Evolutionary conservation across 2,329 filamentous ascomycete species (phyloP).

Genomic region (Verticillium zaregamsianum): DNA sequence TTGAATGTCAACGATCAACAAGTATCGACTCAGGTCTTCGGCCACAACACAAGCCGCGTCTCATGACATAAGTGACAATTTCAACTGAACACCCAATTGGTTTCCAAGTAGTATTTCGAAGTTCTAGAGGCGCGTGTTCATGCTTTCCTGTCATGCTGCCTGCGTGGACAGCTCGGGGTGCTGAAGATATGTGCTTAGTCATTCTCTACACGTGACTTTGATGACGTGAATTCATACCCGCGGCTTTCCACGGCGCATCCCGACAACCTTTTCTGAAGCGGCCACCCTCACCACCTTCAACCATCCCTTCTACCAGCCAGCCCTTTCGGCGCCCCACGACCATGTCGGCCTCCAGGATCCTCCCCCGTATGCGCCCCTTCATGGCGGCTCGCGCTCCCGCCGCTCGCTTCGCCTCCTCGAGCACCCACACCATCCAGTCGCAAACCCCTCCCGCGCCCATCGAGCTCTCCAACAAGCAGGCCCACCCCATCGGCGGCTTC

Average conservation of each 20-base stretch:
- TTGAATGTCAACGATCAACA: background rate
- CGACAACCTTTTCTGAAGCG: background rate
- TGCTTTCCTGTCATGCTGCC: background rate
- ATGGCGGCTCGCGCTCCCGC: constrained; percentile 11
- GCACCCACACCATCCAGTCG: constrained; percentile 21
- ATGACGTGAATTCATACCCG: background rate
- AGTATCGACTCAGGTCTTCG: background rate
- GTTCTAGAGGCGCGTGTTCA: no score
- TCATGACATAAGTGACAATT: no score
- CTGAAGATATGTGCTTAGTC: background rate
- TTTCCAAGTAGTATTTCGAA: no score
- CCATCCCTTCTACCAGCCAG: background rate
- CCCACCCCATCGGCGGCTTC: constrained; percentile 49
- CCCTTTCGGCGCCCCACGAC: background rate
- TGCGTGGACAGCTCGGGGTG: background rate
- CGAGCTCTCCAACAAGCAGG: constrained; percentile 30
- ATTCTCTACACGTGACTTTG: background rate
- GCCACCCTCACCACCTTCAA: background rate
- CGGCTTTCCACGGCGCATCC: background rate
- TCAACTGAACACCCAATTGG: no score
- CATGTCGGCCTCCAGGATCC: constrained; percentile 26
- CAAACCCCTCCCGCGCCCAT: constrained; percentile 20
- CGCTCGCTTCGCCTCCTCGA: constrained; percentile 23
- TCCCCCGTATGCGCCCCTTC: constrained; percentile 24
- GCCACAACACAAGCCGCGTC: no score